phyloP scores from a whole-genome alignment of 2,329 filamentous ascomycete species.

The Coleophoma cylindrospora region DNA sequence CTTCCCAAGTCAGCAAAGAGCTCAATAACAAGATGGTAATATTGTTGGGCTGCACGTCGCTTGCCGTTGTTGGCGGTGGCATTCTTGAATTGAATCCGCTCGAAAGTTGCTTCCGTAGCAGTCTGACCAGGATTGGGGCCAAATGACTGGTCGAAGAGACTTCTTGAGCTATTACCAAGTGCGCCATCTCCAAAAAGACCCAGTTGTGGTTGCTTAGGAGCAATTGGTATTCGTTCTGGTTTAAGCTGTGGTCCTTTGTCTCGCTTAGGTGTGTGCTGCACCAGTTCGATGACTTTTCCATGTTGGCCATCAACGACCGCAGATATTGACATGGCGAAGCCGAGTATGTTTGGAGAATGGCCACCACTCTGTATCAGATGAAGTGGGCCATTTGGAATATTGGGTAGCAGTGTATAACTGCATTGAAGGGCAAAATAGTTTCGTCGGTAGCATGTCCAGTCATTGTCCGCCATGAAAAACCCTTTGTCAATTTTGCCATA shows the following conservation, averaged over 20 bases:
- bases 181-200: constrained; percentile 16
- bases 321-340: constrained; percentile 61
- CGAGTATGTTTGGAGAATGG: constrained; percentile 37
- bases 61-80: constrained; percentile 74
- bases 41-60: constrained; percentile 66
- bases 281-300: constrained; percentile 63
- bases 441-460: constrained; percentile 70
- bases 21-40: constrained; percentile 67
- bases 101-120: constrained; percentile 42
- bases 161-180: constrained; percentile 12
- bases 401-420: constrained; percentile 52
- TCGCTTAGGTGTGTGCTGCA: constrained; percentile 71
- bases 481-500: constrained; percentile 66
- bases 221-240: constrained; percentile 41
- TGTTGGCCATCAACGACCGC: constrained; percentile 59
- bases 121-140: constrained; percentile 14
- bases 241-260: constrained; percentile 66
- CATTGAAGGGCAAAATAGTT: constrained; percentile 69
- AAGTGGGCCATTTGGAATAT: constrained; percentile 36
- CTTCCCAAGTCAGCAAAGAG: constrained; percentile 51
- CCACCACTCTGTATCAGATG: constrained; percentile 20
- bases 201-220: constrained; percentile 21
- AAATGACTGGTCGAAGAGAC: constrained; percentile 9
- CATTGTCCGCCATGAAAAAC: constrained; percentile 59
- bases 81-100: constrained; percentile 71